Percentiles rank a stretch among this genome's conserved stretches.
Conservation (phyloP, 768 basidiomycete genomes). For the Hebeloma cylindrosporum region DNA sequence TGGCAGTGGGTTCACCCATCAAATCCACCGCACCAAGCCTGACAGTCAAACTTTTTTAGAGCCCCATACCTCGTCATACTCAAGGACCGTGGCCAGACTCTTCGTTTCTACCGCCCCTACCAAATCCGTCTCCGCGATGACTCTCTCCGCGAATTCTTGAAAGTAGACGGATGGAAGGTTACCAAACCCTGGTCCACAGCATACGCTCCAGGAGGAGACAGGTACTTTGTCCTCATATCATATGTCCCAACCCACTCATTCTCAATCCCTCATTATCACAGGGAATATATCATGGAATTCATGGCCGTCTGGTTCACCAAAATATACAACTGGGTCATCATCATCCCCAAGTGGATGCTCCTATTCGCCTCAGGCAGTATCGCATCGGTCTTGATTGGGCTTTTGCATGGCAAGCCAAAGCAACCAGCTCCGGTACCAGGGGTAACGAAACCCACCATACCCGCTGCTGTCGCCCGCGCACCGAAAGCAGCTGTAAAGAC, state of each 20-base stretch:
- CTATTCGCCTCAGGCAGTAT: slow-evolving; percentile 63
- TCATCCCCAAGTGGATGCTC: slow-evolving; percentile 72
- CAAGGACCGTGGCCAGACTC: slow-evolving; percentile 67
- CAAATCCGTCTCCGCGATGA: slow-evolving; percentile 61
- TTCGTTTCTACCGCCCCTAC: slow-evolving; percentile 78
- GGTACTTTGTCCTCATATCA: slow-evolving; percentile 38
- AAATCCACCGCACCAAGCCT: too few relatives aligned
- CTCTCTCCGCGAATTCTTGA: slow-evolving; percentile 64
- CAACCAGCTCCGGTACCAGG: slow-evolving; percentile 2
- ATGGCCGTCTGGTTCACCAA: slow-evolving; percentile 49
- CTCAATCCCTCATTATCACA: slow-evolving; percentile 26
- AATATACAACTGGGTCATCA: slow-evolving; percentile 50
- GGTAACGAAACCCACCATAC: not conserved
- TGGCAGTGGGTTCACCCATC: slow-evolving; percentile 60
- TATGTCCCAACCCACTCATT: not conserved
- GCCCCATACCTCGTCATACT: slow-evolving; percentile 75
- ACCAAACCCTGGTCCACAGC: slow-evolving; percentile 67
- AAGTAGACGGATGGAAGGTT: slow-evolving; percentile 58
- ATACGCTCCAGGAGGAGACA: slow-evolving; percentile 75
- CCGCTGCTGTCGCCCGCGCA: not conserved
- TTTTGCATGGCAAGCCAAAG: slow-evolving; percentile 50
- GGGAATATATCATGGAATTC: slow-evolving; percentile 69
- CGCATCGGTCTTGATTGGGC: slow-evolving; percentile 65
- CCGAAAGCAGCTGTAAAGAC: slow-evolving; percentile 4
- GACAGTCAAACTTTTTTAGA: slow-evolving; percentile 45